Base-by-base conservation (phyloP, 164 flowering plant genomes). In the Magnolia changhungtana region DNA sequence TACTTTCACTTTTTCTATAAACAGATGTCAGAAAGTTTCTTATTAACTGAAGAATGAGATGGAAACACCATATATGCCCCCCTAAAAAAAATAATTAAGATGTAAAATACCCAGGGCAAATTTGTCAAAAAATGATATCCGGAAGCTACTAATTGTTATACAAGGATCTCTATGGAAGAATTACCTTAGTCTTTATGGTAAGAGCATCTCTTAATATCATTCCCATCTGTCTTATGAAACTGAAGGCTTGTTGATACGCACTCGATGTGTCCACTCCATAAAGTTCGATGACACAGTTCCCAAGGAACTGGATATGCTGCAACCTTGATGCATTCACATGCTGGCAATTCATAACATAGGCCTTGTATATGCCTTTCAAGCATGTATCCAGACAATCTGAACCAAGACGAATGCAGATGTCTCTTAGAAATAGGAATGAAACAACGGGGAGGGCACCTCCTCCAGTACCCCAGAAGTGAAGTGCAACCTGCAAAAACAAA, bases 401-500 rank as follows among this genome's bases (percentile, higher is more conserved):
- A 76, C 98, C 98, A 73, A 92, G 82, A n/a, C 92, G 89, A 67
- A 94, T 80, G 78, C 97, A 96, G 52, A 91, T 70, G 73, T 91
- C 98, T 84, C 97, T 88, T 19, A 96, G 27, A 81, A 96, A 94
- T 7, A 94, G 86, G 77, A 92, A 90, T 29, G 98, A 89, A 73
- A 84, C 90, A 78, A 90, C 88, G 20, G 99, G 91, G 67, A 94
- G 95, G 64, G 94, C 91, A 79, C 97, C 97, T 67, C 90, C 91
- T 20, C 97, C 97, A 29, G 97, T 90, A 61, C 99, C 94, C 99
- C 97, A 94, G 83, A 92, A 96, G 78, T 96, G 98, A 79, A 96
- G 88, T 72, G 85, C 83, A 73, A 88, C 92, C 99, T 96, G 92
- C 18, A 75, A 82, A 69, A 80, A 72, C 10, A 24, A 74, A 78